A percentile compares a stretch with the other conserved stretches of the same genome.
Evolutionary conservation across 2,329 filamentous ascomycete species (phyloP).

Genomic region (Aspergillus brasiliensis): DNA sequence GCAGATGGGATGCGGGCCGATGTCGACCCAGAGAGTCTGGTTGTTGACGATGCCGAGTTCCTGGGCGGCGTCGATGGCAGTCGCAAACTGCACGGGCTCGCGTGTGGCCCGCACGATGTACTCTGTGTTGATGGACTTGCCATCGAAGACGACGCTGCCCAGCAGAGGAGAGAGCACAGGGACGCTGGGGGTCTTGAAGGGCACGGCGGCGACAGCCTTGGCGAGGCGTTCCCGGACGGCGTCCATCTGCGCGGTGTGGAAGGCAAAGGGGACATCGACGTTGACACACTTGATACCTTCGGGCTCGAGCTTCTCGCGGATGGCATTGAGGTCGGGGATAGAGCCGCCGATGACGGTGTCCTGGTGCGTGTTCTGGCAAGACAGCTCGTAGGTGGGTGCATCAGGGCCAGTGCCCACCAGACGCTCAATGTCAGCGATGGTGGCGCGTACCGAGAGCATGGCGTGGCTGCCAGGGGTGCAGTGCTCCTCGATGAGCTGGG

Average conservation of each 20-base stretch:
- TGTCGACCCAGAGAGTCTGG: conserved; percentile 45
- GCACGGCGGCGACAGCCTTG: conserved; percentile 7
- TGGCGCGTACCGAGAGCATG: conserved; percentile 60
- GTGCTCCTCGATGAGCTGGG: conserved; percentile 64
- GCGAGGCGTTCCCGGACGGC: conserved; percentile 18
- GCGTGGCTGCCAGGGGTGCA: conserved; percentile 69
- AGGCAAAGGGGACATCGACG: conserved; percentile 68
- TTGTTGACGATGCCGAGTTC: no score
- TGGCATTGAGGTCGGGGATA: conserved; percentile 36
- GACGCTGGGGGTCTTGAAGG: conserved; percentile 11
- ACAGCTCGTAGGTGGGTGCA: no score
- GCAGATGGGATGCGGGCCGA: conserved; percentile 72
- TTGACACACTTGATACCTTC: conserved; percentile 63
- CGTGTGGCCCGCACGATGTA: no score
- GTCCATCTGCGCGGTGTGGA: conserved; percentile 26
- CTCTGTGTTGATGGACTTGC: no score
- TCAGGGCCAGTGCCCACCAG: no score
- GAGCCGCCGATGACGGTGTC: no score
- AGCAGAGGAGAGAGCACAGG: conserved; percentile 69
- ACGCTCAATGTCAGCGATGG: no score
- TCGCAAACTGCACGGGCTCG: no score
- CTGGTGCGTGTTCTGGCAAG: no score
- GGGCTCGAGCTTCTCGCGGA: conserved; percentile 53
- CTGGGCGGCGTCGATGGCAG: no score
- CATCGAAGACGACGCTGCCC: conserved; percentile 48